Conservation (phyloP, 345 rosid genomes). For the Rubroshorea leprosula region DNA sequence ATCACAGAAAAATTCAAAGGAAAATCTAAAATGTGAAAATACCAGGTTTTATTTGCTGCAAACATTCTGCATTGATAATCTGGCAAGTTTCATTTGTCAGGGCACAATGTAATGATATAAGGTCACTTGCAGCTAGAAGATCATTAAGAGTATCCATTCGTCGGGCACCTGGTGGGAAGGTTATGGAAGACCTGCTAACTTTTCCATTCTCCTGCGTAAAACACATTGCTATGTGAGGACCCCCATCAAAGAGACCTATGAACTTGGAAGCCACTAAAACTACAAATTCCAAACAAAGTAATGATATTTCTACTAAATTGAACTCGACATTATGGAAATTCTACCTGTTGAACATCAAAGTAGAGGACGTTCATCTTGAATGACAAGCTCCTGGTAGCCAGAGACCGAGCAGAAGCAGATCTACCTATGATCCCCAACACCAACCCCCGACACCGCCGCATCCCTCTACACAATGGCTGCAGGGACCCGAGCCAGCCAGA, state of each 20-base stretch:
- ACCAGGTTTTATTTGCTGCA: conserved; percentile 98
- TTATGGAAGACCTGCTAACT: conserved; percentile 42
- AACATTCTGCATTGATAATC: conserved; percentile 87
- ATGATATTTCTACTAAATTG: too few species aligned
- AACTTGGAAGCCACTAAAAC: neutral
- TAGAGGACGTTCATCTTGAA: conserved; percentile 97
- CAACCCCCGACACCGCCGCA: conserved; percentile 94
- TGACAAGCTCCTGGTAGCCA: conserved; percentile 86
- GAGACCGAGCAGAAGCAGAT: conserved; percentile 74
- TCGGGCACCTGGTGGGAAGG: conserved; percentile 88
- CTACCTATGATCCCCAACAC: conserved; percentile 92
- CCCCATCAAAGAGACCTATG: too few species aligned
- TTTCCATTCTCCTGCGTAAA: conserved; percentile 59
- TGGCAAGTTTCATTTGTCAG: conserved; percentile 86
- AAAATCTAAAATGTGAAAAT: conserved; percentile 12
- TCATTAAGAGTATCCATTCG: conserved; percentile 98
- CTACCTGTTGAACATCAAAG: conserved; percentile 79
- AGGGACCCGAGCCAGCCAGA: conserved; percentile 95
- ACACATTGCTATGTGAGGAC: neutral
- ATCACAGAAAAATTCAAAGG: conserved; percentile 7
- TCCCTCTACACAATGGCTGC: conserved; percentile 91
- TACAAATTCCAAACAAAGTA: neutral
- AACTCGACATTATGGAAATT: conserved; percentile 5
- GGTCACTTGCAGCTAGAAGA: conserved; percentile 91
- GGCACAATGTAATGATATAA: conserved; percentile 88